Base-by-base conservation (phyloP, 2,329 filamentous ascomycete genomes). In the Colletotrichum caudatum region DNA sequence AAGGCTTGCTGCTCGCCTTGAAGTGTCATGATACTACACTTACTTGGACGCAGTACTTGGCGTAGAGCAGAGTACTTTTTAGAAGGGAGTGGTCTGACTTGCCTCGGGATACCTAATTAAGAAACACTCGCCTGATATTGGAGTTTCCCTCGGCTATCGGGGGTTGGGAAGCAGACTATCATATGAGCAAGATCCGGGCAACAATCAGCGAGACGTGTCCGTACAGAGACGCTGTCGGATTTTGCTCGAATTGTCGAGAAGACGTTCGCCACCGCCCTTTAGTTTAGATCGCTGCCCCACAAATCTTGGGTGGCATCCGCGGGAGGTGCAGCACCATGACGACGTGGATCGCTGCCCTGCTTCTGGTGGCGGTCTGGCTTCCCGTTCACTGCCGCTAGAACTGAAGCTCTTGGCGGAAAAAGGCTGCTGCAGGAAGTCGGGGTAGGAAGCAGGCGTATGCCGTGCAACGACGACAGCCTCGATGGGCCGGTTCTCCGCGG, bases 181-280 rank as follows among this genome's bases (percentile, higher is more conserved):
- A 3, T 9, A 26, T 9, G 50, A 46, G 4, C 16, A 20, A 35
- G 37, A 64, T 37, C 35, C 23, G 35, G 48, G 11, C 5, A 59
- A 59, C 50, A 48, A 58, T 48, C 20, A 14, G 37, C 23, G 35
- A 60, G 50, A 44, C 59, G 29, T 29, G 5, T 29, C 29, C 29
- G 46, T 44, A 60, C 33, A 39, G n/a, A 26, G 53, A 23, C 11
- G 35, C 23, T 37, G 33, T 41, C 46, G 16, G 66, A 61, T 54
- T 50, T 62, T 35, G 41, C 39, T 46, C 53, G 53, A 64, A 64
- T 35, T 37, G 20, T 41, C 62, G 14, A 64, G 65, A n/a, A 69
- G 59, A 54, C 46, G 29, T 65, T 63, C 65, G 69, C 66, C 69
- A 64, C 65, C 59, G 69, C 53, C 56, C 51, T 50, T 72, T 54